Conservation (phyloP, 805 yeast genomes). For the Clavispora vitiphila region DNA sequence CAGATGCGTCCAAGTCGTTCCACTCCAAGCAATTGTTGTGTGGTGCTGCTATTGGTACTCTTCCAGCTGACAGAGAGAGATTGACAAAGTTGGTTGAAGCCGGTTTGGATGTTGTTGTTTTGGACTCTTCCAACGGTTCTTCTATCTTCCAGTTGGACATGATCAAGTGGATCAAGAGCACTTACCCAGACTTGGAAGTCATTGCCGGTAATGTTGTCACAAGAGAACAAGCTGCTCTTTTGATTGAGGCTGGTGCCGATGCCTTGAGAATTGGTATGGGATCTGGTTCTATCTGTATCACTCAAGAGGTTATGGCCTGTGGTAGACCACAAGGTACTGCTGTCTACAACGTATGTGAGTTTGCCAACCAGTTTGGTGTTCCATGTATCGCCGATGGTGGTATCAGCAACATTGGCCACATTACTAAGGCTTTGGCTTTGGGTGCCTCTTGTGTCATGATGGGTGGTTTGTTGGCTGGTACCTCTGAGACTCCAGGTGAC, state of each 20-base stretch:
- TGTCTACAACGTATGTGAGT: slow-evolving; percentile 88
- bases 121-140: slow-evolving; percentile 98
- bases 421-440: slow-evolving; percentile 90
- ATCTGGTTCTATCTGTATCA: slow-evolving; percentile 97
- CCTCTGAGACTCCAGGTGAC: slow-evolving; percentile 97
- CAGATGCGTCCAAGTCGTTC: slow-evolving; percentile 90
- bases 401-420: slow-evolving; percentile 97
- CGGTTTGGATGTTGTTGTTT: slow-evolving; percentile 91
- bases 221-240: slow-evolving; percentile 96
- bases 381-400: slow-evolving; percentile 99
- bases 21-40: slow-evolving; percentile 92
- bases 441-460: slow-evolving; percentile 98
- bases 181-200: slow-evolving; percentile 75
- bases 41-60: slow-evolving; percentile 98
- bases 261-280: slow-evolving; percentile 99
- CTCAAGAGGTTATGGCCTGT: slow-evolving; percentile 99
- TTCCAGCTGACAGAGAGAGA: slow-evolving; percentile 84
- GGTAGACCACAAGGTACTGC: slow-evolving; percentile 99
- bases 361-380: slow-evolving; percentile 92
- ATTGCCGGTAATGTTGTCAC: slow-evolving; percentile 98
- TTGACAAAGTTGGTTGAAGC: slow-evolving; percentile 82
- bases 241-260: slow-evolving; percentile 89
- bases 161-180: slow-evolving; percentile 85
- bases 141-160: slow-evolving; percentile 90
- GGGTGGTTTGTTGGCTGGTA: slow-evolving; percentile 99